Evolutionary conservation across 345 rosid genomes (phyloP).

Genomic region (Erodium maritimum): DNA sequence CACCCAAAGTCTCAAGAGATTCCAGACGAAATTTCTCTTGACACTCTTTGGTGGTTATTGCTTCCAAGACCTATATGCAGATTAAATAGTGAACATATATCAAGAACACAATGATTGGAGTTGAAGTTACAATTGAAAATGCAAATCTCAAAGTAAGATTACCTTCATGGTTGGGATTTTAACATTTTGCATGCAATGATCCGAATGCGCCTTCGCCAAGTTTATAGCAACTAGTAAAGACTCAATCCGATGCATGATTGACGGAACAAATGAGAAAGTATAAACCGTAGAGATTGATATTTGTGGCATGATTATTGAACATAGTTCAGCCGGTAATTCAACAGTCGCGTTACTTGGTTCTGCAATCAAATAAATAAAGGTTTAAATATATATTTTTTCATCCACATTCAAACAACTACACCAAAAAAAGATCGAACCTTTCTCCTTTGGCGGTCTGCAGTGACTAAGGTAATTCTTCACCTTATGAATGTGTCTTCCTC

Average conservation of each 20-base stretch:
- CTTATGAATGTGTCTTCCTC: slow-evolving; percentile 46
- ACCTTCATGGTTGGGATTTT: slow-evolving; percentile 75
- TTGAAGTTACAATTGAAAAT: neutral
- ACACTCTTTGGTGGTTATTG: slow-evolving; percentile 74
- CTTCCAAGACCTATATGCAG: slow-evolving; percentile 57
- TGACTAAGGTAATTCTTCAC: slow-evolving; percentile 37
- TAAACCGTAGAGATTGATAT: slow-evolving; percentile 56
- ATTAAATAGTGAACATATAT: neutral
- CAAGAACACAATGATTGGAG: neutral
- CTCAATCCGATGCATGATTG: slow-evolving; percentile 66
- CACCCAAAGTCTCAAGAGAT: slow-evolving; percentile 87
- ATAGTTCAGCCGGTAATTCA: slow-evolving; percentile 87
- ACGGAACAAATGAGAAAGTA: slow-evolving; percentile 62
- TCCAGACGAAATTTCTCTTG: slow-evolving; percentile 73
- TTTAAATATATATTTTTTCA: neutral
- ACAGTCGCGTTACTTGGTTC: slow-evolving; percentile 34
- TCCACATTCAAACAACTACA: neutral
- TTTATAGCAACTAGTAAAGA: slow-evolving; percentile 62
- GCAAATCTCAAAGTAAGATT: neutral
- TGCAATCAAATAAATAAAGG: slow-evolving; percentile 17
- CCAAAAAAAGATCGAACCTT: slow-evolving; percentile 42
- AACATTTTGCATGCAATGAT: slow-evolving; percentile 23
- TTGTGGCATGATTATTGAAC: slow-evolving; percentile 47
- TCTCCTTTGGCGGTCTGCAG: slow-evolving; percentile 35
- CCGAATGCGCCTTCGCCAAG: slow-evolving; percentile 43